Evolutionary conservation across 306 rosid species (phyloP), one percentile per base, ranked within the genome.

Genomic region (Begonia fuchsioides): DNA sequence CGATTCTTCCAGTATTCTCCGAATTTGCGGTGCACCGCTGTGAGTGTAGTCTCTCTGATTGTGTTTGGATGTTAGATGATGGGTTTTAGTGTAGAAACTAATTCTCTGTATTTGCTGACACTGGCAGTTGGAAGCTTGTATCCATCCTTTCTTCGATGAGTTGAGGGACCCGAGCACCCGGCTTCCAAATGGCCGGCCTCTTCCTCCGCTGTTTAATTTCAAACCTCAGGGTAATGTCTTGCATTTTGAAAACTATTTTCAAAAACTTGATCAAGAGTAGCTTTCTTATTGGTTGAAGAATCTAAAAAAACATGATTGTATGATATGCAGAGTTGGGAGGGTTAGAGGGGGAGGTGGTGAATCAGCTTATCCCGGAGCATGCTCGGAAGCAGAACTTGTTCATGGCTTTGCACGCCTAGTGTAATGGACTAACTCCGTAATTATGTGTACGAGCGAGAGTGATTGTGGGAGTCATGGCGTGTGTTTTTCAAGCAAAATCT

Each of bases 1-100:
- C 73, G 98, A 76, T 90, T 90, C 67, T 90, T 90, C 61, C 98
- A 90, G 87, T 90, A 90, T 67, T 90, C 97, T 26, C 97, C 98
- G 43, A 85, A 90, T 68, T 66, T 90, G 77, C 80, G 98, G 71
- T 90, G 98, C 68, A 85, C 98, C 58, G 95, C 98, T 49, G 98
- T 90, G 67, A 76, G 90, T 67, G 52, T 51, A 26, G 56, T 50
- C 41, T 14, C 43, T 14, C 1, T 4, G 0, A 0, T 6, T 26
- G n/a, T n/a, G n/a, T 26, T 26, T 2, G 35, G 35, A 5, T 26
- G 8, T 3, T 26, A 26, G 35, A 26, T 26, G 35, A 26, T 26
- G 35, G 35, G 35, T 26, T 26, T 19, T 4, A 26, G 35, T 2
- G 35, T 5, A 26, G 35, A 26, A 26, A 49, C 52, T 45, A 1